phyloP scores from a whole-genome alignment of 2,329 filamentous ascomycete species.

The Microthyrium microscopicum region DNA sequence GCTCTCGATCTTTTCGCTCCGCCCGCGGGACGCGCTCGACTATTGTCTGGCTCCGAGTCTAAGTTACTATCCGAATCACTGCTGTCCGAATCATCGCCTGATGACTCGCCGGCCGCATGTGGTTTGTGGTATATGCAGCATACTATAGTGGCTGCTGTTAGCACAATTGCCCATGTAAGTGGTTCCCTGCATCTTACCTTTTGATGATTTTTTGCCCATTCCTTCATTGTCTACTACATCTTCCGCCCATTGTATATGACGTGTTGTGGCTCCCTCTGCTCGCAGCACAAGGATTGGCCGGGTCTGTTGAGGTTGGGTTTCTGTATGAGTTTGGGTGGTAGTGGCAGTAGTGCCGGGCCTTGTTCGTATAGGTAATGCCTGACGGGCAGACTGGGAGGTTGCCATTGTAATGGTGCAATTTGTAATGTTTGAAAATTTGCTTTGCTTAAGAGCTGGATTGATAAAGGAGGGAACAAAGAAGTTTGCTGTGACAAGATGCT shows the following conservation, averaged over 20 bases:
- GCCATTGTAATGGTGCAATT: too few relatives aligned
- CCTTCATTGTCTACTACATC: slow-evolving; percentile 92
- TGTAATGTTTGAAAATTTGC: too few relatives aligned
- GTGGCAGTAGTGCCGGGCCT: too few relatives aligned
- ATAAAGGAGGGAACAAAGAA: too few relatives aligned
- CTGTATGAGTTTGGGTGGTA: slow-evolving; percentile 1
- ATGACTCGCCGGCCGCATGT: slow-evolving; percentile 68
- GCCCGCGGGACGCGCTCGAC: slow-evolving; percentile 24
- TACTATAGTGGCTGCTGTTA: slow-evolving; percentile 36
- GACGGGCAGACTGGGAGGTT: too few relatives aligned
- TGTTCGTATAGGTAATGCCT: too few relatives aligned
- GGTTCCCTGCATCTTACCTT: slow-evolving; percentile 43
- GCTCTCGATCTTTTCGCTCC: slow-evolving; percentile 10
- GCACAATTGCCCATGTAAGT: background rate
- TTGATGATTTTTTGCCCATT: slow-evolving; percentile 82
- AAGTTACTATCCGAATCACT: slow-evolving; percentile 34
- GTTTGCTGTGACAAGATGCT: too few relatives aligned
- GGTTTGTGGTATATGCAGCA: slow-evolving; percentile 97
- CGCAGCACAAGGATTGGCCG: slow-evolving; percentile 18
- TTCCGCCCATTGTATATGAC: slow-evolving; percentile 79
- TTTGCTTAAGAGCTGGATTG: too few relatives aligned
- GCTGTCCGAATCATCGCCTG: slow-evolving; percentile 39
- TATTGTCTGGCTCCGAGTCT: slow-evolving; percentile 38
- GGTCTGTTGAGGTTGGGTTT: background rate
- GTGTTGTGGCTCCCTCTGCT: slow-evolving; percentile 25